Percentiles rank a stretch among this genome's conserved stretches.
These are phyloP conservation scores for Stemphylium lycopersici DNA, from an alignment of 2,329 filamentous ascomycete species.

Conservation along the genomic window DNA sequence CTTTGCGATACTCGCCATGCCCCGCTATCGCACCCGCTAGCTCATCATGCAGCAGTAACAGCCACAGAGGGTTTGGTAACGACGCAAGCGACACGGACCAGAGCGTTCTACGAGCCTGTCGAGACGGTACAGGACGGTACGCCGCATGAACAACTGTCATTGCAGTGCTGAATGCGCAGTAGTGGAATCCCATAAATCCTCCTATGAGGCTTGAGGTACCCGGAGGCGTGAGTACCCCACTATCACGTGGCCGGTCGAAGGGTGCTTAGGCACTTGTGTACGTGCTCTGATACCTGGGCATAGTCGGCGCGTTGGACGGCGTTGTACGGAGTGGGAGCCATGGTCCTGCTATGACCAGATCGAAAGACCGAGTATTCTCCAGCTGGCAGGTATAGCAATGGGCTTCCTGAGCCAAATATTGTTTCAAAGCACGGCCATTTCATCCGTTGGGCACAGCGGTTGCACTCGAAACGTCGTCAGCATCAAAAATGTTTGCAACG, in stretches of 20 bases:
- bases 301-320: not conserved
- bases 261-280: not conserved
- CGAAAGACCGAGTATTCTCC: not conserved
- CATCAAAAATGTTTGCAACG: conserved; percentile 32
- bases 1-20: conserved; percentile 24
- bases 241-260: conserved; percentile 4
- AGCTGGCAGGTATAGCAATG: not conserved
- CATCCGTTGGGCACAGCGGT: not conserved
- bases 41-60: conserved; percentile 26
- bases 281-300: not conserved
- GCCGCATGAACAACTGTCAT: conserved; percentile 18
- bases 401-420: conserved; percentile 6
- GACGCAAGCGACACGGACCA: conserved; percentile 20
- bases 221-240: conserved; percentile 1
- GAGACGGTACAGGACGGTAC: not conserved
- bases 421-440: conserved; percentile 21
- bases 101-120: conserved; percentile 4
- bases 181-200: not conserved
- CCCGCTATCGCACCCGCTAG: conserved; percentile 29
- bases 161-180: conserved; percentile 4
- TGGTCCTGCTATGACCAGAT: not conserved
- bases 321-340: not conserved
- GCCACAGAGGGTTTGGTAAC: conserved; percentile 24
- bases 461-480: conserved; percentile 25
- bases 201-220: not conserved